Evolutionary conservation across 1,284 basidiomycete species (phyloP).

Genomic region (Ustilago esculenta): DNA sequence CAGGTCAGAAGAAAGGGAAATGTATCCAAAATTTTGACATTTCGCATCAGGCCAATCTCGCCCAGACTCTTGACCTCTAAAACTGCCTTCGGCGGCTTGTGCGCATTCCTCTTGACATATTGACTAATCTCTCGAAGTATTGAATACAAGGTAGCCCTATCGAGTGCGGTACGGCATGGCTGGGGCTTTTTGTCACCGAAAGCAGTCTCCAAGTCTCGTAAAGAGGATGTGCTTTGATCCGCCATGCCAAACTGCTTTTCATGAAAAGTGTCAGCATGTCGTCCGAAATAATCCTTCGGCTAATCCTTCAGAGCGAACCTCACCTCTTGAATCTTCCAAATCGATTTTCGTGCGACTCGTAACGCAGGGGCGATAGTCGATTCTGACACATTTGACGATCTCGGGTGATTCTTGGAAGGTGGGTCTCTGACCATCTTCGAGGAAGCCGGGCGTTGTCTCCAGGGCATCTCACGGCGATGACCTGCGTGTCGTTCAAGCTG

Average conservation of each 20-base stretch:
- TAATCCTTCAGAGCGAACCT: neutral
- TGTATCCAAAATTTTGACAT: too few relatives aligned
- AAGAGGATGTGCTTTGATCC: neutral
- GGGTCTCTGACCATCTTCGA: neutral
- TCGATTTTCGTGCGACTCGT: neutral
- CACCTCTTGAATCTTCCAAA: neutral
- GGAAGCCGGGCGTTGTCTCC: conserved; percentile 1
- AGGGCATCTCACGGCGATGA: neutral
- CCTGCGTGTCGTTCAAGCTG: too few relatives aligned
- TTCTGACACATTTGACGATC: neutral
- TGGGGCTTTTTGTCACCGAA: neutral
- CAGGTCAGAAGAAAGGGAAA: too few relatives aligned
- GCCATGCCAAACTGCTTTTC: neutral
- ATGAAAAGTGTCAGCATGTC: too few relatives aligned
- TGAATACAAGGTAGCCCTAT: neutral
- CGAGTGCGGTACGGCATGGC: neutral
- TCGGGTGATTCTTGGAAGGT: neutral
- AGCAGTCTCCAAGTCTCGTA: neutral
- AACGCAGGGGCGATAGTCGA: neutral
- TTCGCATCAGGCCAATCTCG: too few relatives aligned
- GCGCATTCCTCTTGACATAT: neutral
- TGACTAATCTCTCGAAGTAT: neutral
- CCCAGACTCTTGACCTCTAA: too few relatives aligned
- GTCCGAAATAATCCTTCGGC: too few relatives aligned
- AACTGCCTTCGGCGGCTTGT: neutral